A percentile compares a stretch with the other conserved stretches of the same genome.
Conservation (phyloP, 2,329 filamentous ascomycete genomes). For the Colletotrichum cereale region DNA sequence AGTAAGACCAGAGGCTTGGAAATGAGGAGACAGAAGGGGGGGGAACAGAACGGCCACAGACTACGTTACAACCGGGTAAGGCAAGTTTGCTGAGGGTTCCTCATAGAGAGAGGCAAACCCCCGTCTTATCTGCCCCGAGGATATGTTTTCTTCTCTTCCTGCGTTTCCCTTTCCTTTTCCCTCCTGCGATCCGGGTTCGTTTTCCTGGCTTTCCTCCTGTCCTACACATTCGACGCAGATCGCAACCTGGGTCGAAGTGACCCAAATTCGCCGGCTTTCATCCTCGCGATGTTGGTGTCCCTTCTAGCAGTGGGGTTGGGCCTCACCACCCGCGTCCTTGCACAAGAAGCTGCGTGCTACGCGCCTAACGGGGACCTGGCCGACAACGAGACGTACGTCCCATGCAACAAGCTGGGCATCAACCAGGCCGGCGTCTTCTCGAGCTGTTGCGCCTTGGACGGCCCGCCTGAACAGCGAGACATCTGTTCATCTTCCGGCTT, state of each 20-base stretch:
- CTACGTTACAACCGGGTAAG: slow-evolving; percentile 6
- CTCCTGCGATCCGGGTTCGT: background rate
- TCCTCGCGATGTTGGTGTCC: slow-evolving; percentile 11
- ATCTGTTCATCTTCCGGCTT: slow-evolving; percentile 47
- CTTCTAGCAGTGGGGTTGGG: slow-evolving; percentile 1
- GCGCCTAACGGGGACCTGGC: slow-evolving; percentile 48
- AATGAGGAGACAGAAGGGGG: background rate
- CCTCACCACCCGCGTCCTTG: background rate
- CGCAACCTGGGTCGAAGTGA: background rate
- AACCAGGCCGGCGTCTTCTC: slow-evolving; percentile 47
- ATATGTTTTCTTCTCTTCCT: background rate
- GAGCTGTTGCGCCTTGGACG: slow-evolving; percentile 48
- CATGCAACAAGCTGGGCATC: slow-evolving; percentile 51
- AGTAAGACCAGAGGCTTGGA: slow-evolving; percentile 4
- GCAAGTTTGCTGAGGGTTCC: background rate
- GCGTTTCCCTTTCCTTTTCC: background rate
- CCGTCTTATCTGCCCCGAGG: background rate
- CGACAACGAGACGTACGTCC: slow-evolving; percentile 47
- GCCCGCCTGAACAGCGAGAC: slow-evolving; percentile 43
- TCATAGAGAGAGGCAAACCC: slow-evolving; percentile 19
- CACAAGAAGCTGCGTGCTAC: slow-evolving; percentile 43
- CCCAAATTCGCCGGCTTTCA: background rate
- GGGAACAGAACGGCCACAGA: background rate
- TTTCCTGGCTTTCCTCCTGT: slow-evolving; percentile 2
- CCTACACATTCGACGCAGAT: background rate